Base-by-base conservation (phyloP, 768 basidiomycete genomes). In the Tephrocybe sp. region DNA sequence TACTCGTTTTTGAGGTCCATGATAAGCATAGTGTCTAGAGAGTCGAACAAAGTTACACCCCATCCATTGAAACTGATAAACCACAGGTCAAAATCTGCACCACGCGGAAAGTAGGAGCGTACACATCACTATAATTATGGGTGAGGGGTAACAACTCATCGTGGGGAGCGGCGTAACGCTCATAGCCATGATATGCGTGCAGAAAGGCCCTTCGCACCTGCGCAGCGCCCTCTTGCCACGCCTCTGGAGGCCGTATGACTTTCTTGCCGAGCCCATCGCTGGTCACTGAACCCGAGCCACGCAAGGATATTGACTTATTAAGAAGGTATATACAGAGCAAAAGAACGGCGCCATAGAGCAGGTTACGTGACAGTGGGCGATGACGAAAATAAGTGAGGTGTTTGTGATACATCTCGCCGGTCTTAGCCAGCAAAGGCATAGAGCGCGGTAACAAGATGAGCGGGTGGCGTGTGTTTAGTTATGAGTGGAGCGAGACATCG, bases 1-100 rank as follows among this genome's bases (percentile, higher is more conserved):
- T 86, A 94, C 61, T 94, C 88, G 2, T 80, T 76, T 9, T 82
- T 61, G 4, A 94, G 70, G 11, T 75, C 88, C 82, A 95, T 86
- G 22, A 97, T 70, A 30, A 88, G 70, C 76, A 97, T 84, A 0
- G 91, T 91, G 60, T 94, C 92, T 4, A 97, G 73, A 4, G 90
- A 81, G 60, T 97, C 94, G 42, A 91, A 77, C 38, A 81, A 73
- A 4, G 88, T 85, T 1, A 88, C 75, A 19, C 84, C 84, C 88
- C 88, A 91, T 6, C 85, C 86, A 60, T 90, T 90, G 63, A 89
- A 86, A 52, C 87, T 89, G 34, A 51, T 4, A 39, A 38, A 31
- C 22, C 23, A 42, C 42, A 24, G 18, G 19, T 19, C 31, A 19
- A 41, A 22, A 30, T 46, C 27, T 11, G 24, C 37, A 25, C 3